Evolutionary conservation across 2,329 filamentous ascomycete species (phyloP), one percentile per base, ranked within the genome.

Genomic region (Pezicula neosporulosa): DNA sequence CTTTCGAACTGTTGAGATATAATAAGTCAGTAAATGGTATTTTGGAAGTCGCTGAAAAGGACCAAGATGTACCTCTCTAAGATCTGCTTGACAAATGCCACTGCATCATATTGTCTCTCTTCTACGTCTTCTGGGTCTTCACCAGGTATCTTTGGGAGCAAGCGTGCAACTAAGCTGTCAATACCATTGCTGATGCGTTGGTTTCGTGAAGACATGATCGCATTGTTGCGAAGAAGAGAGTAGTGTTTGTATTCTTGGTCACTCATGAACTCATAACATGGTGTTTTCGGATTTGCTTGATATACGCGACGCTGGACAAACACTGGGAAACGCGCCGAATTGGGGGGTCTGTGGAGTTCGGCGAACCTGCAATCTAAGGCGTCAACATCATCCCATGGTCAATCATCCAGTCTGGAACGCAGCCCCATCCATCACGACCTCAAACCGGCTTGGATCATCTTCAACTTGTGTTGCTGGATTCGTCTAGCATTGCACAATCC

Each of bases 101-200:
- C 72, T 24, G 80, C 77, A 56, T 82, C 78, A 56, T 89, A 82
- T 65, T 89, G 83, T 56, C 86, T 82, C 61, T 86, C 77, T 65
- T 91, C 83, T 18, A 82, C 81, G 8, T 73, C 71, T n/a, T 81
- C 82, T 56, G 89, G 83, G 63, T 85, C 81, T 60, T 90, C 85
- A 57, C 81, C 73, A 38, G 81, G 77, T 56, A 84, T 77, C 46
- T 78, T 74, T 50, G 88, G 87, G 50, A 94, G 76, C 53, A 93
- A 75, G 65, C 87, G 86, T 62, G 85, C 77, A 66, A 95, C 84
- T 66, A 96, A 78, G 70, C 87, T 86, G 67, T 89, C 83, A 67
- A 95, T 84, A 67, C 89, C 90, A 68, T 84, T 85, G 67, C 86
- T 83, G 71, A 95, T 82, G 74, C 89, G 88, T 69, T 83, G 75